These are phyloP conservation scores for Fraxinus greggii DNA, from an alignment of 305 asterid genomes.

Conservation along the genomic window DNA sequence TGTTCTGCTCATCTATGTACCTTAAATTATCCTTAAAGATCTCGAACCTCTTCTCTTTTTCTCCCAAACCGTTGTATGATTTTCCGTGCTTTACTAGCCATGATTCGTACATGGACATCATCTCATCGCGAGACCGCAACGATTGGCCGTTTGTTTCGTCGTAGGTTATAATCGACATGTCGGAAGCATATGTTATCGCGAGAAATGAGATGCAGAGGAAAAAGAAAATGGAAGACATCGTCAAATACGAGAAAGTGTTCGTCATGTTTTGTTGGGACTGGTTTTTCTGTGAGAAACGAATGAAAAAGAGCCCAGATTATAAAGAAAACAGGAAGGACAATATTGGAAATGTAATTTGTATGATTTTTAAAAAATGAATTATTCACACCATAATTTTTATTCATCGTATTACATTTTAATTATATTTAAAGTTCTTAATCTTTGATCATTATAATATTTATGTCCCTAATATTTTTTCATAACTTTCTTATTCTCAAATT, in stretches of 20 bases:
- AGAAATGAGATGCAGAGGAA: conserved; percentile 25
- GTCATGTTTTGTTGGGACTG: background rate
- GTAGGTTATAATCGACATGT: conserved; percentile 71
- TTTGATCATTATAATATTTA: too few relatives aligned
- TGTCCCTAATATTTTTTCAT: too few relatives aligned
- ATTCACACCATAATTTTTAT: too few relatives aligned
- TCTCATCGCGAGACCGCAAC: conserved; percentile 45
- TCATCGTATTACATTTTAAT: too few relatives aligned
- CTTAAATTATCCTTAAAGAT: background rate
- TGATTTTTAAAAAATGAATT: background rate
- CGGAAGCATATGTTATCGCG: conserved; percentile 39
- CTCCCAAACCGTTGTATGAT: background rate
- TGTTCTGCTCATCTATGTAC: background rate
- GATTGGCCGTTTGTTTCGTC: conserved; percentile 27
- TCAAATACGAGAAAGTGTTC: background rate
- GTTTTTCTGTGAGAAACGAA: background rate
- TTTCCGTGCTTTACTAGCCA: background rate
- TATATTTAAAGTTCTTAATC: too few relatives aligned
- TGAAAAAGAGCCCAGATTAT: conserved; percentile 9
- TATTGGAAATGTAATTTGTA: background rate
- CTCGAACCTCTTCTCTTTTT: background rate
- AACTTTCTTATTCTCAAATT: too few relatives aligned
- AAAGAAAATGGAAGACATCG: background rate
- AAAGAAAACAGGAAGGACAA: conserved; percentile 28
- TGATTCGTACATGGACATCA: conserved; percentile 8